phyloP scores from a whole-genome alignment of 1,139 yeast genomes.

The Suhomyces atakaporum region DNA sequence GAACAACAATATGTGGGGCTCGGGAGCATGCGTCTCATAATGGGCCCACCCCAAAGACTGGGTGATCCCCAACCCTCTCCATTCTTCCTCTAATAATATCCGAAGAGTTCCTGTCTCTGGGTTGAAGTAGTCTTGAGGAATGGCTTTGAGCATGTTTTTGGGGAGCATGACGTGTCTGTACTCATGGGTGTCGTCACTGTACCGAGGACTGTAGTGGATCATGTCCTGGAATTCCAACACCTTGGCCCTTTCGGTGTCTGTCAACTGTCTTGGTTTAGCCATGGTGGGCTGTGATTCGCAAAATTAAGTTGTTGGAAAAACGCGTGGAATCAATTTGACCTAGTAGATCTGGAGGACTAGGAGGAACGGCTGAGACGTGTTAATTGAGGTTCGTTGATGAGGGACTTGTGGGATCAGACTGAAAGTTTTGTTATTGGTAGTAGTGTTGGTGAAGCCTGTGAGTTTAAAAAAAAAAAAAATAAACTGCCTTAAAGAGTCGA shows the following conservation, averaged over 20 bases:
- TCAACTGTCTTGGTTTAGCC: slow-evolving; percentile 64
- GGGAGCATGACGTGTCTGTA: slow-evolving; percentile 94
- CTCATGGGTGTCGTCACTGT: slow-evolving; percentile 88
- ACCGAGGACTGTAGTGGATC: slow-evolving; percentile 91
- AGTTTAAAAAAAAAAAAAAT: too few species aligned
- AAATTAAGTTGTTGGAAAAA: too few species aligned
- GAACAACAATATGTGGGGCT: slow-evolving; percentile 92
- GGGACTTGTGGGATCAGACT: too few species aligned
- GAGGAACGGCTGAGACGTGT: too few species aligned
- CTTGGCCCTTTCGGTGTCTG: slow-evolving; percentile 82
- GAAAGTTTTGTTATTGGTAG: too few species aligned
- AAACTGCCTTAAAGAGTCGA: too few species aligned
- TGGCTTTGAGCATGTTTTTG: slow-evolving; percentile 89
- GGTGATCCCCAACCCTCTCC: slow-evolving; percentile 98
- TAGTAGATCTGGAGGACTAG: too few species aligned
- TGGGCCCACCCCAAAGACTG: slow-evolving; percentile 98
- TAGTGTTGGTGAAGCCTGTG: too few species aligned
- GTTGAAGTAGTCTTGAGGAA: slow-evolving; percentile 95
- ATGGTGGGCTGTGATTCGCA: slow-evolving; percentile 19
- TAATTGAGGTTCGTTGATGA: too few species aligned
- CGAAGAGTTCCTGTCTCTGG: slow-evolving; percentile 94
- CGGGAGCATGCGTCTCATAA: slow-evolving; percentile 97
- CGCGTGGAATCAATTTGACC: too few species aligned
- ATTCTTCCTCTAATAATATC: slow-evolving; percentile 89
- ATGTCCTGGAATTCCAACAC: slow-evolving; percentile 90